Percentiles rank a stretch among this genome's conserved stretches.
Evolutionary conservation across 2,329 filamentous ascomycete species (phyloP).

Genomic region (Colletotrichum gloeosporioides): DNA sequence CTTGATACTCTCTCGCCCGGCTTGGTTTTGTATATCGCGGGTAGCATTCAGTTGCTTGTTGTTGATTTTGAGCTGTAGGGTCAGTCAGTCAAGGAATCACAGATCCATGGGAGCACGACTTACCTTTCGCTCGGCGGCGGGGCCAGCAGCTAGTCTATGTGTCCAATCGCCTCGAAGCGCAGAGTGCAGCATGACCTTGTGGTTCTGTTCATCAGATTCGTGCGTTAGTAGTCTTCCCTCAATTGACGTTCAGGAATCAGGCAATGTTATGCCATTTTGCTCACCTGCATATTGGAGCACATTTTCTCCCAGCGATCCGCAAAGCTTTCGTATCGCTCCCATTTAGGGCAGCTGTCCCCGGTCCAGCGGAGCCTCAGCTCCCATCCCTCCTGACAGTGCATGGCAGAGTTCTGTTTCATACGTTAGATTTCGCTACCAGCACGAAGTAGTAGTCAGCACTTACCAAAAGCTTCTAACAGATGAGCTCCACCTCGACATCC

Average conservation of each 20-base stretch:
- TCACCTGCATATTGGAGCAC: neutral
- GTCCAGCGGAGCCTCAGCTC: neutral
- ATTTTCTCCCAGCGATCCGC: neutral
- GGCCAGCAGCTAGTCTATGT: neutral
- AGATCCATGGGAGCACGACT: neutral
- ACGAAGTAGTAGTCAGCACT: neutral
- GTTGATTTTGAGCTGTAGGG: neutral
- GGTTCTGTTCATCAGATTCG: neutral
- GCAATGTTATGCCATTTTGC: neutral
- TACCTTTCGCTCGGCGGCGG: neutral
- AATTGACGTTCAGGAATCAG: too few relatives aligned
- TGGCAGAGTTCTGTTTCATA: neutral
- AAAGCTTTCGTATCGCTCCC: neutral
- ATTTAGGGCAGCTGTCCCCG: neutral
- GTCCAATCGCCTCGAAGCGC: neutral
- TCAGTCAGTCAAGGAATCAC: neutral
- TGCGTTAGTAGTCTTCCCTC: neutral
- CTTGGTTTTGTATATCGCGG: neutral
- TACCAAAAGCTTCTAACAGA: neutral
- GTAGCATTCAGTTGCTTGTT: neutral
- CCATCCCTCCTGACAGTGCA: neutral
- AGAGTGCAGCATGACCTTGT: neutral
- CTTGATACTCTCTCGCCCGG: neutral
- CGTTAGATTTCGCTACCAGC: too few relatives aligned
- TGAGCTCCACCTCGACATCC: neutral